Evolutionary conservation across 2,329 filamentous ascomycete genomes (phyloP).

Genomic region (Paecilomyces niveus): DNA sequence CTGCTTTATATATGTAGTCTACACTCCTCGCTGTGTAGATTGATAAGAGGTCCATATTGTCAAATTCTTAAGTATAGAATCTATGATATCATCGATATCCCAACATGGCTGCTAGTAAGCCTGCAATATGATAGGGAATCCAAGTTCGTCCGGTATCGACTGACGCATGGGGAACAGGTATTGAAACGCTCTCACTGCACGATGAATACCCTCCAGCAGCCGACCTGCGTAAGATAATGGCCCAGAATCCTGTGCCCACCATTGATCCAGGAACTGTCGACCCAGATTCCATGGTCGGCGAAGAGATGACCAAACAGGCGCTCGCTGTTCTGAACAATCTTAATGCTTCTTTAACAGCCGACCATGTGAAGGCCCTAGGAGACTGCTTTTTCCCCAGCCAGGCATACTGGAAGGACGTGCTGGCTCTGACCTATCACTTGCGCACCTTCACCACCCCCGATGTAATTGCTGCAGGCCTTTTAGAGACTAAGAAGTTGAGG

Average conservation of each 20-base stretch:
- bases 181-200: not conserved
- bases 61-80: no score
- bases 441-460: constrained; percentile 22
- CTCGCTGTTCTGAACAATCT: not conserved
- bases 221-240: constrained; percentile 17
- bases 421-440: constrained; percentile 32
- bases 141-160: not conserved
- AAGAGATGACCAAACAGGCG: not conserved
- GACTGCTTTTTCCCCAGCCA: constrained; percentile 23
- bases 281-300: not conserved
- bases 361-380: constrained; percentile 14
- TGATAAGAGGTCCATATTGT: no score
- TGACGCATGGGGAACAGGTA: not conserved
- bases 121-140: no score
- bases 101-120: no score
- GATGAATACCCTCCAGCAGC: constrained; percentile 9
- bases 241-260: constrained; percentile 17
- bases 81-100: no score
- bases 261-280: not conserved
- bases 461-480: constrained; percentile 8
- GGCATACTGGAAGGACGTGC: constrained; percentile 31
- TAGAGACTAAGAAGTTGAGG: not conserved
- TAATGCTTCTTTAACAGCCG: not conserved
- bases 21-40: no score
- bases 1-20: no score